Percentiles rank a stretch among this genome's conserved stretches.
phyloP scores from a whole-genome alignment of 176 grass and related monocot genomes.

The Triticum urartu region DNA sequence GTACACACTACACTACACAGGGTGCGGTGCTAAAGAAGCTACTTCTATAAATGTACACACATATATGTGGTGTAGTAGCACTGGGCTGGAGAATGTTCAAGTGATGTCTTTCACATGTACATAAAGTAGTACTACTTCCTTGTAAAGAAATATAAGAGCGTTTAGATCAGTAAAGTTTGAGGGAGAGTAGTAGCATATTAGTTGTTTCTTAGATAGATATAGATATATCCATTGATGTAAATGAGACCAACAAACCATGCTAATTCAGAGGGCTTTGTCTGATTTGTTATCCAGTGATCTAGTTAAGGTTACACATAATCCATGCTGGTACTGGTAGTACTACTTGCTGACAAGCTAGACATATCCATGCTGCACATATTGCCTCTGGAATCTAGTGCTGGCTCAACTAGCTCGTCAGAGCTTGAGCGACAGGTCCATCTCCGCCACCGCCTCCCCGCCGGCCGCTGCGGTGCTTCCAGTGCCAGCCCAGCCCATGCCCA shows the following conservation, averaged over 20 bases:
- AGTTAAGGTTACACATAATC: neutral
- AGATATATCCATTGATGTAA: neutral
- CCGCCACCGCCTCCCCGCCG: slow-evolving; percentile 22
- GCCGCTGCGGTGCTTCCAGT: neutral
- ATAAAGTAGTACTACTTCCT: too few species aligned
- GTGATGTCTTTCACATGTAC: too few species aligned
- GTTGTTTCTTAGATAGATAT: too few species aligned
- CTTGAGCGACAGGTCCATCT: slow-evolving; percentile 56
- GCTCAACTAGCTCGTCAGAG: slow-evolving; percentile 36
- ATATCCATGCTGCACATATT: neutral
- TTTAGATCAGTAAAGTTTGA: too few species aligned
- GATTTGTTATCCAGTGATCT: neutral
- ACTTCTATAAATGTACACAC: neutral
- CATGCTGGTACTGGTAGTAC: neutral
- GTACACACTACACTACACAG: neutral
- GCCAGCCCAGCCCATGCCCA: neutral
- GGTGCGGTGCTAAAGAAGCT: neutral
- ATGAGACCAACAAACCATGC: neutral
- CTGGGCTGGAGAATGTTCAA: too few species aligned
- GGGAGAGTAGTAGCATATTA: too few species aligned
- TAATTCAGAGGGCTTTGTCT: neutral
- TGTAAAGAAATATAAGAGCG: too few species aligned
- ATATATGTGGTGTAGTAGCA: neutral
- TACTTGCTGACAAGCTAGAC: neutral
- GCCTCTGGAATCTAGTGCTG: neutral